Base-by-base conservation (phyloP, 2,329 filamentous ascomycete species). In the Harringtonia lauricola region DNA sequence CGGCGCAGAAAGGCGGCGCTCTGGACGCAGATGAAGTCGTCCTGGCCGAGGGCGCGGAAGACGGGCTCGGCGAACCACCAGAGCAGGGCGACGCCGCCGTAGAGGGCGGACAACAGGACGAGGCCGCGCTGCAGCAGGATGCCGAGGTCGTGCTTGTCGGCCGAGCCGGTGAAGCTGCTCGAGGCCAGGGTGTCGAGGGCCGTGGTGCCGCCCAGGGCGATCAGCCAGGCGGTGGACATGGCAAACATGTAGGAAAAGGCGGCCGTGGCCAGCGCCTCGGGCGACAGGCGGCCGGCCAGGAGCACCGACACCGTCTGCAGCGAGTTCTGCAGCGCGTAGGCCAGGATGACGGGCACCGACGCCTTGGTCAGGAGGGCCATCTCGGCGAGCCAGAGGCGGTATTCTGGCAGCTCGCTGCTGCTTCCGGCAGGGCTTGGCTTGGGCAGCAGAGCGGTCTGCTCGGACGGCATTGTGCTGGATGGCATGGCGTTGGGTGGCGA, bases 161-260 rank as follows among this genome's bases (percentile, higher is more conserved):
- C 76, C 49, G 84, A 86, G 1, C 83, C 83, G 0, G 87, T 94
- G 59, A 87, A 94, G 36, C 81, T 82, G 38, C 81, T 86, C 0
- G 85, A 89, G 2, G 85, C 86, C 21, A 94, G 67, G 0, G 87
- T 94, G 59, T 94, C 87, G 36, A 94, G 72, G 0, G 87, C 87
- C 1, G 86, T 94, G 0, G 86, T 89, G 8, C 87, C 87, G 24
- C 87, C 87, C 4, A 94, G 72, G 0, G 81, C 87, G 47, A 94
- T 84, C 31, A 94, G 72, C 86, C 87, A 94, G 0, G 81, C 87
- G 1, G 86, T 87, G 19, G 83, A 80, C 83, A 90, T 88, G 43
- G 87, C 87, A 53, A 94, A 94, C 87, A 94, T 94, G 66, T 92
- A 90, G 2, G 83, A 85, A 55, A 94, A 94, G 0, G 87, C 86